Percentiles rank a stretch among this genome's conserved stretches.
Conservation (phyloP, 305 asterid genomes). For the Ilex paraguariensis region DNA sequence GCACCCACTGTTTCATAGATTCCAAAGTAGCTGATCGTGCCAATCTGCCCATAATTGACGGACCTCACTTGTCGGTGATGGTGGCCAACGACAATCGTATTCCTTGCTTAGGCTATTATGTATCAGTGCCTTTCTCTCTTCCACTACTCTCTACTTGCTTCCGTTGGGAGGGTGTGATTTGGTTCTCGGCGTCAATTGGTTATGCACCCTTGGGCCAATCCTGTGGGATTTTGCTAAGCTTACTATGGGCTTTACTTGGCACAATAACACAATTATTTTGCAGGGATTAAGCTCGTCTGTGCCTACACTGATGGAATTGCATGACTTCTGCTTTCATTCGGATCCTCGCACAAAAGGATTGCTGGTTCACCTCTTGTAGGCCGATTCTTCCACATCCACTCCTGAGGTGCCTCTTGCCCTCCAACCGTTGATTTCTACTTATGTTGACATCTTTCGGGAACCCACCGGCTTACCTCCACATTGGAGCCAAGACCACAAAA, state of each 20-base stretch:
- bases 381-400: not conserved
- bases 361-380: not conserved
- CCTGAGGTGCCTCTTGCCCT: not conserved
- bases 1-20: not conserved
- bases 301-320: not conserved
- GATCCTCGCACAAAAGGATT: not conserved
- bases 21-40: not conserved
- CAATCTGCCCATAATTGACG: not conserved
- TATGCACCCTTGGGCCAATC: not conserved
- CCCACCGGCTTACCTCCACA: not conserved
- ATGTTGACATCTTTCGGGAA: not conserved
- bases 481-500: not conserved
- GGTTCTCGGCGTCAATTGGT: not conserved
- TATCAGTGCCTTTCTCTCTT: not conserved
- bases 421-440: not conserved
- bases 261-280: not conserved
- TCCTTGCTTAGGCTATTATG: not conserved
- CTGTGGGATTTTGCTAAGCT: not conserved
- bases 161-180: not conserved
- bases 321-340: not conserved
- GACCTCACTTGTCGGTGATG: not conserved
- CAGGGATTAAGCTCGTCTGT: not conserved
- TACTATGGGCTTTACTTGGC: not conserved
- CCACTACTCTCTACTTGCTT: not conserved
- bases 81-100: not conserved